Conservation (phyloP, 139 green algal species). For the Trebouxia sp. region DNA sequence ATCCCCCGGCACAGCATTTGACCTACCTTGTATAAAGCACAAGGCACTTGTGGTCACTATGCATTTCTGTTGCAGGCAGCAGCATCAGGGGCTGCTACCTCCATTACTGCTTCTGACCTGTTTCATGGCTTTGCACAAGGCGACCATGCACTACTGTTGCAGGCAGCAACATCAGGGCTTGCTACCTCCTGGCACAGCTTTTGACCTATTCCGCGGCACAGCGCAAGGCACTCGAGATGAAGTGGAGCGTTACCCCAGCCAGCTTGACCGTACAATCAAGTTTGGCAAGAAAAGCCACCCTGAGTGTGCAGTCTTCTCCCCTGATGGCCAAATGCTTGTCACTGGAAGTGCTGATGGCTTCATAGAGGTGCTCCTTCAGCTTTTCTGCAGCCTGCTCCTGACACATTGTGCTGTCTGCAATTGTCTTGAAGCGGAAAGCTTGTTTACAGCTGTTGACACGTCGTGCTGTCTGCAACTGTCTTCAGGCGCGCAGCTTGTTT, state of each 20-base stretch:
- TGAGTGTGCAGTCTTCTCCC: conserved; percentile 85
- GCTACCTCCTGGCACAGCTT: conserved; percentile 83
- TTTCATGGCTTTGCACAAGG: no score
- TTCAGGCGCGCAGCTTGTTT: not conserved
- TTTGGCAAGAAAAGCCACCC: conserved; percentile 72
- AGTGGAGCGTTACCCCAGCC: conserved; percentile 81
- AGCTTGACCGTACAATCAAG: conserved; percentile 67
- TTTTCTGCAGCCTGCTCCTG: not conserved
- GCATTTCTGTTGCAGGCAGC: not conserved
- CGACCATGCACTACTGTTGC: no score
- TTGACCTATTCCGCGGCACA: conserved; percentile 90
- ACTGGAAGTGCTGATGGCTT: conserved; percentile 95
- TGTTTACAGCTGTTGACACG: not conserved
- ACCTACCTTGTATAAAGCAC: no score
- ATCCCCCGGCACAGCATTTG: conserved; percentile 55
- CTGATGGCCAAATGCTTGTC: conserved; percentile 87
- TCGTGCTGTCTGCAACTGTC: not conserved
- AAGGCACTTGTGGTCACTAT: conserved; percentile 41
- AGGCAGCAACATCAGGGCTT: conserved; percentile 92
- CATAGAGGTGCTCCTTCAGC: conserved; percentile 76
- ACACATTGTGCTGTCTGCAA: not conserved
- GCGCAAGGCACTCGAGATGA: conserved; percentile 79
- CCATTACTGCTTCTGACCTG: not conserved
- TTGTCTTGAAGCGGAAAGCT: not conserved
- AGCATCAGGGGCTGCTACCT: not conserved